These are phyloP conservation scores for Halophytophthora batemanensis DNA, from an alignment of 352 stramenopile species.

Conservation along the genomic window DNA sequence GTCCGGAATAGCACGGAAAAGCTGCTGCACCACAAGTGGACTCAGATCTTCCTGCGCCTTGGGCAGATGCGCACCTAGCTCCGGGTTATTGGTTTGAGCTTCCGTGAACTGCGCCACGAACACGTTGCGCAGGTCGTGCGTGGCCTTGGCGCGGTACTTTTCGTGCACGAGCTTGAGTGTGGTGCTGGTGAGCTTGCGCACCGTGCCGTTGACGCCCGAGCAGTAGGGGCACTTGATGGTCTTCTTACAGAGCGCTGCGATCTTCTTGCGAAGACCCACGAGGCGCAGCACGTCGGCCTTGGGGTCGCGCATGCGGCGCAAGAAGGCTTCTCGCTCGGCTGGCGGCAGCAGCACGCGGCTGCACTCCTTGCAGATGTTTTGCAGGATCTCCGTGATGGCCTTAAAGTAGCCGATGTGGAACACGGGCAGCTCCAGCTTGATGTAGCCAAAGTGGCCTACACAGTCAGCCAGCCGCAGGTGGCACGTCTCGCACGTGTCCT, in stretches of 20 bases:
- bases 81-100: constrained; percentile 74
- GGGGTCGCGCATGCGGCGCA: constrained; percentile 89
- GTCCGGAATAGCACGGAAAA: constrained; percentile 96
- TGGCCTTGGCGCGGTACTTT: constrained; percentile 91
- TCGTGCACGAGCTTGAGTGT: constrained; percentile 99
- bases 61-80: constrained; percentile 79
- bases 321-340: constrained; percentile 83
- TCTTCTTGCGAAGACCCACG: constrained; percentile 91
- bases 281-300: constrained; percentile 73
- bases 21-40: constrained; percentile 88
- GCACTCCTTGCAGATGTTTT: constrained; percentile 98
- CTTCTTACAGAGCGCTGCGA: constrained; percentile 97
- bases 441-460: constrained; percentile 99
- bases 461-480: constrained; percentile 95
- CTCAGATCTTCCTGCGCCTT: constrained; percentile 92
- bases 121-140: constrained; percentile 79
- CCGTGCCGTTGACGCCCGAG: constrained; percentile 93
- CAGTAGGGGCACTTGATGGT: constrained; percentile 94
- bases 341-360: constrained; percentile 92
- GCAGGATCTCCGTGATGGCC: constrained; percentile 95
- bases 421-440: constrained; percentile 96
- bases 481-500: constrained; percentile 91
- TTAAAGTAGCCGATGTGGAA: constrained; percentile 99
- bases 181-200: constrained; percentile 97
- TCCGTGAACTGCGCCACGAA: constrained; percentile 83